A percentile compares a stretch with the other conserved stretches of the same genome.
Evolutionary conservation across 192 early-diverging fungal species (phyloP).

Genomic region (Coemansia sp.): DNA sequence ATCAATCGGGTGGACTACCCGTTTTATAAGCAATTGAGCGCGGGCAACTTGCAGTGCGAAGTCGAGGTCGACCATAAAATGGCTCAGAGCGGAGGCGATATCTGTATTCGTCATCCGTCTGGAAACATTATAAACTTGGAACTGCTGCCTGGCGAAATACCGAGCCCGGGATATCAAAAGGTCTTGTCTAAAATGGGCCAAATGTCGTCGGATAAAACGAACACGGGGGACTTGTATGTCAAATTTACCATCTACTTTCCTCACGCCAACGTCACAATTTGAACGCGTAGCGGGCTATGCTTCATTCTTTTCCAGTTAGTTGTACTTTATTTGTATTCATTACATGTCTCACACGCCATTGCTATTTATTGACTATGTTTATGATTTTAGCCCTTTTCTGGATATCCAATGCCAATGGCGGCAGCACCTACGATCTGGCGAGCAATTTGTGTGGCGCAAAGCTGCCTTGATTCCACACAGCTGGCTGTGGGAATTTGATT

Average conservation of each 20-base stretch:
- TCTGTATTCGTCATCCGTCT: constrained; percentile 27
- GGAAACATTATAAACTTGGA: constrained; percentile 21
- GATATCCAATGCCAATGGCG: too few relatives aligned
- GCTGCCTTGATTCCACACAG: too few relatives aligned
- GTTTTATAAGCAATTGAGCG: constrained; percentile 10
- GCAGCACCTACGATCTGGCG: too few relatives aligned
- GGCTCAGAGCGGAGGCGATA: constrained; percentile 18
- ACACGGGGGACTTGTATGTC: constrained; percentile 21
- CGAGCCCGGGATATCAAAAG: constrained; percentile 15
- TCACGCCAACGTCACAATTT: constrained; percentile 14
- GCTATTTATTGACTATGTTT: background rate
- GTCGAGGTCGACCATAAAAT: constrained; percentile 26
- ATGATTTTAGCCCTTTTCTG: background rate
- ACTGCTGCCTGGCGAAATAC: constrained; percentile 21
- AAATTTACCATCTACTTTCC: constrained; percentile 22
- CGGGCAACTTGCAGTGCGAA: constrained; percentile 17
- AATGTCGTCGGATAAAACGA: background rate
- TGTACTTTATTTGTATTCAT: background rate
- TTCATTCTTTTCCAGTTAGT: background rate
- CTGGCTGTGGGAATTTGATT: too few relatives aligned
- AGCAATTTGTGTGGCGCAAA: background rate
- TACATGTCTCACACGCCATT: background rate
- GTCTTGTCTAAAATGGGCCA: constrained; percentile 18
- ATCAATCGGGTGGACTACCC: constrained; percentile 32
- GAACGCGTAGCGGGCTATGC: background rate